Percentiles rank a stretch among this genome's conserved stretches.
Evolutionary conservation across 345 rosid species (phyloP).

Genomic region (Psidium friedrichsthalianum): DNA sequence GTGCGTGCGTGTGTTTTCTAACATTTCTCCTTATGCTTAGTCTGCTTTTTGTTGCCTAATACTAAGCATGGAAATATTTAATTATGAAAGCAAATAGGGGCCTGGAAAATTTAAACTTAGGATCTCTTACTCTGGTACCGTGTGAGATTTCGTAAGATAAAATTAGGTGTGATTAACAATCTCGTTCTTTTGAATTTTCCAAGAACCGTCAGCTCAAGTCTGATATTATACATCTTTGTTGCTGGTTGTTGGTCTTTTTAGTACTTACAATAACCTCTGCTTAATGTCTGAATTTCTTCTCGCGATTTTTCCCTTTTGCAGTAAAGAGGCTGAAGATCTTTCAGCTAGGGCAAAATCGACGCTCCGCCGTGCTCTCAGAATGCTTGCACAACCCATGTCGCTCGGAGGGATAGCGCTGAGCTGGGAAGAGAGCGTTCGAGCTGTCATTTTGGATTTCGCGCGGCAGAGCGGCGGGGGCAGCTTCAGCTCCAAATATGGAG

Average conservation of each 20-base stretch:
- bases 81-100: too few relatives aligned
- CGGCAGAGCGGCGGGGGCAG: constrained; percentile 27
- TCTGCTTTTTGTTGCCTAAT: too few relatives aligned
- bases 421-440: constrained; percentile 23
- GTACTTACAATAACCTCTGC: background rate
- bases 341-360: constrained; percentile 15
- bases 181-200: background rate
- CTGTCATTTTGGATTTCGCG: constrained; percentile 15
- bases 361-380: constrained; percentile 11
- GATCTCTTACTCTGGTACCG: too few relatives aligned
- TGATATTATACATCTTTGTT: background rate
- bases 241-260: background rate
- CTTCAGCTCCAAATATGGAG: constrained; percentile 34
- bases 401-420: constrained; percentile 18
- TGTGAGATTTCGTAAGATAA: too few relatives aligned
- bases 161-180: background rate
- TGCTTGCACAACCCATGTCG: constrained; percentile 22
- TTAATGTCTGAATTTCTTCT: background rate
- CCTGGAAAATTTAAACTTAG: too few relatives aligned
- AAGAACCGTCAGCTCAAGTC: background rate
- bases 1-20: too few relatives aligned
- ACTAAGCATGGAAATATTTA: too few relatives aligned
- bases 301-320: background rate
- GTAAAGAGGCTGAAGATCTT: constrained; percentile 18
- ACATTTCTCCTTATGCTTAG: too few relatives aligned